phyloP scores from a whole-genome alignment of 2,329 filamentous ascomycete genomes.

The Talaromyces sp. region DNA sequence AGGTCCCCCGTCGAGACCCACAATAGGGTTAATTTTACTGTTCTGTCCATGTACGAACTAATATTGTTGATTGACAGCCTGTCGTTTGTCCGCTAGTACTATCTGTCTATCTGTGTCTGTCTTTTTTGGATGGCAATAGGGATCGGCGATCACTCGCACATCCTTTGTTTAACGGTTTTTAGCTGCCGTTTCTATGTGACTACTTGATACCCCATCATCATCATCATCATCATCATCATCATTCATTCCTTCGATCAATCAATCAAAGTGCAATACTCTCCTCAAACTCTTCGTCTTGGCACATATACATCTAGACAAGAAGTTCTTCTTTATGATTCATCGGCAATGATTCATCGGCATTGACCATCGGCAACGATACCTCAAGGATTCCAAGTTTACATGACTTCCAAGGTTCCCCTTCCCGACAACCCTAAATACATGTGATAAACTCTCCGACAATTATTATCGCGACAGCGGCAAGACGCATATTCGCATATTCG shows the following conservation, averaged over 20 bases:
- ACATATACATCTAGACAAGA: background rate
- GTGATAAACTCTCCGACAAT: background rate
- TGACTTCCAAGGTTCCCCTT: background rate
- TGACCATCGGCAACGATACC: background rate
- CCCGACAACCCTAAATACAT: background rate
- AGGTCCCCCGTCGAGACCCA: conserved; percentile 1
- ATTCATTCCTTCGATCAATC: conserved; percentile 3
- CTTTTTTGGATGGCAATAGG: background rate
- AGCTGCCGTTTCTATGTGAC: background rate
- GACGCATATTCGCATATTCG: background rate
- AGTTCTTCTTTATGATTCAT: background rate
- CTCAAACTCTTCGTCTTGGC: background rate
- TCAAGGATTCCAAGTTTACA: background rate
- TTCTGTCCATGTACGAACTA: conserved; percentile 6
- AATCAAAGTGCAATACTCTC: background rate
- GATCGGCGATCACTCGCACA: background rate
- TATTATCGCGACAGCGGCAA: background rate
- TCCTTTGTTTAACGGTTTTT: background rate
- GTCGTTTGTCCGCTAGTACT: background rate
- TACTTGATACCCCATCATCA: conserved; percentile 9
- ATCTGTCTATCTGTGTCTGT: background rate
- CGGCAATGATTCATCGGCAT: background rate
- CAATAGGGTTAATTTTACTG: conserved; percentile 6
- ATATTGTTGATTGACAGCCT: background rate
- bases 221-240: conserved; percentile 4